Conservation (phyloP, 176 grass and related monocot species). For the Oryza meridionalis region DNA sequence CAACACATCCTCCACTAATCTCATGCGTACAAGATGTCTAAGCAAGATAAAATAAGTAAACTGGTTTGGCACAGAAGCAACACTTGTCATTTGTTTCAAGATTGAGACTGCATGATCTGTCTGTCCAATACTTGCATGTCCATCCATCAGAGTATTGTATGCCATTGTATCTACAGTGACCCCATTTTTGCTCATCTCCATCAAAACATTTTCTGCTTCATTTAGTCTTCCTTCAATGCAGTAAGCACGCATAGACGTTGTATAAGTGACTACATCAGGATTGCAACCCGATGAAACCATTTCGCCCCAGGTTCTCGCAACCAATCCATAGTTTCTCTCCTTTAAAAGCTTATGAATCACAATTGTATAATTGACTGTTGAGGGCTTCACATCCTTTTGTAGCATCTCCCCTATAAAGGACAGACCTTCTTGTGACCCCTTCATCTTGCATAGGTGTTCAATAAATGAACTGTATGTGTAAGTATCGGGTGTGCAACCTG, state of each 20-base stretch:
- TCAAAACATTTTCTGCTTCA: slow-evolving; percentile 55
- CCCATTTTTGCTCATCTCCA: slow-evolving; percentile 49
- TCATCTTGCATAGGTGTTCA: slow-evolving; percentile 52
- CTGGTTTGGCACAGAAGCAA: slow-evolving; percentile 51
- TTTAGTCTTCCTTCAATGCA: slow-evolving; percentile 53
- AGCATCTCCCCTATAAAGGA: slow-evolving; percentile 61
- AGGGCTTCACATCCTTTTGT: slow-evolving; percentile 54
- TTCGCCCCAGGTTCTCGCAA: slow-evolving; percentile 47
- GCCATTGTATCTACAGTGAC: slow-evolving; percentile 48
- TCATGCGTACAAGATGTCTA: slow-evolving; percentile 54
- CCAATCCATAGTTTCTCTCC: slow-evolving; percentile 50
- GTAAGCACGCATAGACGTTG: slow-evolving; percentile 53
- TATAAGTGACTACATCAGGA: slow-evolving; percentile 66
- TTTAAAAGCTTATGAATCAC: slow-evolving; percentile 65
- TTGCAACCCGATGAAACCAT: slow-evolving; percentile 58
- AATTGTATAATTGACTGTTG: slow-evolving; percentile 54
- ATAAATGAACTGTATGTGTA: slow-evolving; percentile 70
- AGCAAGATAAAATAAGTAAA: slow-evolving; percentile 58
- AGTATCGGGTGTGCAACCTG: slow-evolving; percentile 51
- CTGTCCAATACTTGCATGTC: slow-evolving; percentile 45
- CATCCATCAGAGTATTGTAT: slow-evolving; percentile 68
- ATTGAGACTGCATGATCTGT: slow-evolving; percentile 50
- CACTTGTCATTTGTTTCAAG: slow-evolving; percentile 62
- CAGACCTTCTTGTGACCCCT: slow-evolving; percentile 48
- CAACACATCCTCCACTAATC: slow-evolving; percentile 22